phyloP scores from a whole-genome alignment of 2,329 filamentous ascomycete species.

The Penicillium sp. region DNA sequence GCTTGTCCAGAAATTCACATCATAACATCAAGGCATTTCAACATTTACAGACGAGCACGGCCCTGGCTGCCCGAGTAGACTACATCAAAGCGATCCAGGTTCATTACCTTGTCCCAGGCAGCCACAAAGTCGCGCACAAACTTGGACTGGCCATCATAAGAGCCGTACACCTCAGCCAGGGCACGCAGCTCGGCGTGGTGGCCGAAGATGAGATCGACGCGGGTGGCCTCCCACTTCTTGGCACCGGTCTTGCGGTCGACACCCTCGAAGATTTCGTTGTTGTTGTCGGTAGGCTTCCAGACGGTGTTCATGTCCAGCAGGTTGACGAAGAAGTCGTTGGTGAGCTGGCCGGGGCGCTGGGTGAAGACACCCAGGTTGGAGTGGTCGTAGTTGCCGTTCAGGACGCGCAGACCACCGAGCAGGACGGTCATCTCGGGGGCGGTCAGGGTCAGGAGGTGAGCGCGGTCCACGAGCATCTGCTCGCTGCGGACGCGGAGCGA shows the following conservation, averaged over 20 bases:
- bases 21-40: not conserved
- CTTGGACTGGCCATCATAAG: conserved; percentile 60
- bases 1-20: conserved; percentile 4
- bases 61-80: conserved; percentile 13
- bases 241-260: conserved; percentile 65
- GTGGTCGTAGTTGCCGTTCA: conserved; percentile 72
- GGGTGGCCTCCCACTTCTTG: conserved; percentile 70
- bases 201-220: conserved; percentile 70
- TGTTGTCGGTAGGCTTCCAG: conserved; percentile 61
- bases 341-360: conserved; percentile 65
- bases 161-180: conserved; percentile 69
- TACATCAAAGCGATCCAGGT: conserved; percentile 70
- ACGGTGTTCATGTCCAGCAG: conserved; percentile 67
- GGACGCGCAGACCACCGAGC: conserved; percentile 69
- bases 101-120: conserved; percentile 75
- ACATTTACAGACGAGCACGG: conserved; percentile 25
- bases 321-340: conserved; percentile 82
- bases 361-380: conserved; percentile 70
- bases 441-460: conserved; percentile 69
- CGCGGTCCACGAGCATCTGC: conserved; percentile 71
- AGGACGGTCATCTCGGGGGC: conserved; percentile 72
- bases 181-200: conserved; percentile 74
- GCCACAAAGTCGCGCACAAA: conserved; percentile 71
- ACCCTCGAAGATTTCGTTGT: conserved; percentile 63
- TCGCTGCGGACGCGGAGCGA: conserved; percentile 65